These are phyloP conservation scores for Conringia planisiliqua DNA, from an alignment of 345 rosid genomes.

Conservation along the genomic window DNA sequence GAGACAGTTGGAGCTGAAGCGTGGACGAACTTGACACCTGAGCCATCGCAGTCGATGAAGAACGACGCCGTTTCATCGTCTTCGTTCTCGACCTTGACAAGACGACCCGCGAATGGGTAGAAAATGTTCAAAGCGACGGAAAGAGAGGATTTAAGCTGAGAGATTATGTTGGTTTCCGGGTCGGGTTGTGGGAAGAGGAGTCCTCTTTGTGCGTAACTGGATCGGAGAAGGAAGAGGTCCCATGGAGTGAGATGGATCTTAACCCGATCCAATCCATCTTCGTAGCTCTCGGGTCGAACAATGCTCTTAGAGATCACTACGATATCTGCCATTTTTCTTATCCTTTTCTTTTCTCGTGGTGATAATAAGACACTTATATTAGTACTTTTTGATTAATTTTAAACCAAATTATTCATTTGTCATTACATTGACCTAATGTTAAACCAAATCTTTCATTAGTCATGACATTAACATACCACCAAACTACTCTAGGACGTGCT, in stretches of 20 bases:
- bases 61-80: neutral
- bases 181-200: neutral
- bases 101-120: neutral
- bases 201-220: neutral
- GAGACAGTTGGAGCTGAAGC: neutral
- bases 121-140: neutral
- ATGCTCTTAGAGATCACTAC: neutral
- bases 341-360: neutral
- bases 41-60: neutral
- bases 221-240: slow-evolving; percentile 5
- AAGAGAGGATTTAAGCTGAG: neutral
- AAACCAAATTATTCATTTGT: neutral
- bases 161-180: neutral
- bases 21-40: neutral
- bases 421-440: neutral
- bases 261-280: neutral
- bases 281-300: neutral
- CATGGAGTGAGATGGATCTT: slow-evolving; percentile 29
- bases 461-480: no score
- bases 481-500: no score
- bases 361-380: neutral
- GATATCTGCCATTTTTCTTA: neutral
- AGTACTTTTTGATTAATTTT: neutral
- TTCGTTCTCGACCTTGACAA: neutral
- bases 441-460: neutral